Base-by-base conservation (phyloP, 805 yeast species). In the Cyberlindnera lachancei region DNA sequence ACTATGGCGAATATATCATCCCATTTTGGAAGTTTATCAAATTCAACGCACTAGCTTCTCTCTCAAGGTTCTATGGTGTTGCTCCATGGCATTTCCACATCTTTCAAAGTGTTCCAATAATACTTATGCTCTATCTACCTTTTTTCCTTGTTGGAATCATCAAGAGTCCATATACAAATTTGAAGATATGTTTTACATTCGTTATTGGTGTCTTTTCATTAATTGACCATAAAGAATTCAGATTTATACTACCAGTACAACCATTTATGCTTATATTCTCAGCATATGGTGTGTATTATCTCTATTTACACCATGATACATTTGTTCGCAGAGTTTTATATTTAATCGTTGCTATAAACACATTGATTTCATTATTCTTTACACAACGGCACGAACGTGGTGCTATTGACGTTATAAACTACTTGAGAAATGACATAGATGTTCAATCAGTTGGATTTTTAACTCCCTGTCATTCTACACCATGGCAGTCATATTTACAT, bases 381-480 rank as follows among this genome's bases (percentile, higher is more conserved):
- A 66, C 85, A 1, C 65, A 65, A n/a, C 57, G 74, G 22, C 90
- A 92, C 50, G 98, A 92, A 58, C 63, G 82, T 14, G 99, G 98
- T 1, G 95, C 76, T 14, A 72, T 88, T 12, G 76, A 70, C 23
- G 79, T 87, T 0, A 66, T 81, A 10, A 56, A 70, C 11, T 65
- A 63, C 29, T 47, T 88, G 15, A 65, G 76, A 25, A 38, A 56
- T 15, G 52, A 62, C 21, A 46, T 58, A 4, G 45, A 51, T 4
- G 65, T 73, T 8, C 40, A 56, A 7, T 66, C 81, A 2, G 58
- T 88, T 18, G 95, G 96, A 0, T 84, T 92, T 45, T 55, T 92
- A 12, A 86, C 88, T 51, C 98, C 99, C 0, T 92, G 99, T 48
- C 99, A 92, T 55, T 88, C 97, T 0, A 90, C 96, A 0, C 99